phyloP scores from a whole-genome alignment of 1,284 basidiomycete genomes.

The Ganoderma meredithae region DNA sequence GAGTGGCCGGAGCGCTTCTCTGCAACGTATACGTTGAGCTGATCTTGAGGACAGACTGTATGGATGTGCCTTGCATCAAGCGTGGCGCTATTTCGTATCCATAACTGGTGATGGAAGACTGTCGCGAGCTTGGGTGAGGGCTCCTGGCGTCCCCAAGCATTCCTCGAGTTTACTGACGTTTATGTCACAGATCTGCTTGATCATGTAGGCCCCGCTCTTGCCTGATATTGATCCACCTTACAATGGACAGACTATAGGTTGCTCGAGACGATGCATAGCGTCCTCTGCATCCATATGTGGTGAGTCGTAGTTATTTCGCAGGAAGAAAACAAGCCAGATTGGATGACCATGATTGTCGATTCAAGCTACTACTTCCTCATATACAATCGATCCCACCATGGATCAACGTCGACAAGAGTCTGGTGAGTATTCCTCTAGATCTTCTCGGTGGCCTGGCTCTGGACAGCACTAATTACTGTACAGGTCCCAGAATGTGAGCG shows the following conservation, averaged over 20 bases:
- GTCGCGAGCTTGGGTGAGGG: conserved; percentile 4
- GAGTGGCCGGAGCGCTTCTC: background rate
- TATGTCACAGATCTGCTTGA: background rate
- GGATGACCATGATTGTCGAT: background rate
- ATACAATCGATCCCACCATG: background rate
- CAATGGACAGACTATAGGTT: conserved; percentile 3
- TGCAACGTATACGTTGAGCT: background rate
- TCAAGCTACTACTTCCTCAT: background rate
- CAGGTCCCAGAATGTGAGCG: background rate
- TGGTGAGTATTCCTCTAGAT: background rate
- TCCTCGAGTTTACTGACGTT: background rate
- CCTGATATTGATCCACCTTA: background rate
- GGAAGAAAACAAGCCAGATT: background rate
- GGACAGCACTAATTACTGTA: background rate
- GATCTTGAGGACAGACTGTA: background rate
- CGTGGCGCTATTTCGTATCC: background rate
- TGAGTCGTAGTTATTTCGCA: conserved; percentile 3
- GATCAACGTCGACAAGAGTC: background rate
- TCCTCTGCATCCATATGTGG: conserved; percentile 27
- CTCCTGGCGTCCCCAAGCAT: background rate
- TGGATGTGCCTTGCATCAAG: conserved; percentile 5
- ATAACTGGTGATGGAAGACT: background rate
- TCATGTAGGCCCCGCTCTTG: background rate
- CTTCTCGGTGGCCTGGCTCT: background rate
- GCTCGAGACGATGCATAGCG: conserved; percentile 27